These are phyloP conservation scores for Lodderomyces elongisporus DNA, from an alignment of 1,139 yeast genomes.

Conservation along the genomic window DNA sequence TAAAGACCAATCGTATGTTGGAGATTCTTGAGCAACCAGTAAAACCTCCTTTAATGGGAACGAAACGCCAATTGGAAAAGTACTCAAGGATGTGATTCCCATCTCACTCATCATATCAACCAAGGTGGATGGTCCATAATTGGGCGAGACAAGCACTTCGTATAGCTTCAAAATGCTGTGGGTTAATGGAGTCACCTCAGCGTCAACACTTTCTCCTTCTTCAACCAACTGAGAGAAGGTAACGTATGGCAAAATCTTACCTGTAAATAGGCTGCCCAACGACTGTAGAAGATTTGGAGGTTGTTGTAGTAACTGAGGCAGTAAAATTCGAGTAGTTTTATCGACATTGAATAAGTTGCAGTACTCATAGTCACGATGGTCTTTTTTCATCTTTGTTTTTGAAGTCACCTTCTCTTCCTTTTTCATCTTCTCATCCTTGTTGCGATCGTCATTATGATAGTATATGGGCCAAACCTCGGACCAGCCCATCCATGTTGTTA, in stretches of 20 bases:
- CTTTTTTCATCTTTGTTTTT: no score
- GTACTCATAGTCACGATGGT: no score
- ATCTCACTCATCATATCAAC: constrained; percentile 57
- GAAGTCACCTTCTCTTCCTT: no score
- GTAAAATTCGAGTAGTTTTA: constrained; percentile 27
- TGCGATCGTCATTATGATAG: constrained; percentile 45
- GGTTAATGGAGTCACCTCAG: constrained; percentile 59
- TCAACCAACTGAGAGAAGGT: constrained; percentile 66
- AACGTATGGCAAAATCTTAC: constrained; percentile 47
- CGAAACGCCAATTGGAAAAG: constrained; percentile 68
- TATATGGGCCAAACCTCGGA: constrained; percentile 58
- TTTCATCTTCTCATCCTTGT: no score
- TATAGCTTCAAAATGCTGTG: constrained; percentile 53
- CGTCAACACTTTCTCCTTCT: constrained; percentile 59
- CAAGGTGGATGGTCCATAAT: constrained; percentile 47
- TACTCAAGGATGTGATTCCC: constrained; percentile 55
- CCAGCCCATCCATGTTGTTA: constrained; percentile 74
- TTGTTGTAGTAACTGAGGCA: constrained; percentile 36
- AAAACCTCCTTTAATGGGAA: constrained; percentile 63
- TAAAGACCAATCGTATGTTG: constrained; percentile 46
- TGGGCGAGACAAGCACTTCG: constrained; percentile 56
- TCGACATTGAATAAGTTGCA: constrained; percentile 19
- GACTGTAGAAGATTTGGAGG: constrained; percentile 60
- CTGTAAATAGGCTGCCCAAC: constrained; percentile 46
- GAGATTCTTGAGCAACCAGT: constrained; percentile 50